Conservation (phyloP, 768 basidiomycete genomes). For the Podaxis mareebaensis region DNA sequence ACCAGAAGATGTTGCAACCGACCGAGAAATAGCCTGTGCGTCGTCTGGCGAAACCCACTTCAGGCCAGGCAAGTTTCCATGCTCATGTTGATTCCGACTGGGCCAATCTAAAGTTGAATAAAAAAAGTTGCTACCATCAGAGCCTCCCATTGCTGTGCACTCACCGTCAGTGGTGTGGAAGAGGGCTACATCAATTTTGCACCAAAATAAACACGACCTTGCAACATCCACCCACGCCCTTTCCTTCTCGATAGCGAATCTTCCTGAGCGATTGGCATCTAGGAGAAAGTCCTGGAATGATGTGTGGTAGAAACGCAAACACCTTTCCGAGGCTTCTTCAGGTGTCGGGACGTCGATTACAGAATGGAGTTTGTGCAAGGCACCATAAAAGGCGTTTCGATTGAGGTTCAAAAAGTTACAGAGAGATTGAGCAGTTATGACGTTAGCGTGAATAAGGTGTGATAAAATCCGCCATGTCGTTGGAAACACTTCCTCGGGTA, state of each 20-base stretch:
- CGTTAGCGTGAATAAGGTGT: not conserved
- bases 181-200: not conserved
- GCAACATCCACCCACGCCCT: too few species aligned
- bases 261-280: constrained; percentile 1
- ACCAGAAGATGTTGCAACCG: too few species aligned
- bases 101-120: too few species aligned
- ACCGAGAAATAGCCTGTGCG: too few species aligned
- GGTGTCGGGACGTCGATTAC: not conserved
- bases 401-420: too few species aligned
- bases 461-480: constrained; percentile 2
- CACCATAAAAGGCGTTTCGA: not conserved
- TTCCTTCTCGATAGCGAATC: not conserved
- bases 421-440: too few species aligned
- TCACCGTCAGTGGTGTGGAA: constrained; percentile 4
- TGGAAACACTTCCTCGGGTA: not conserved
- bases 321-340: not conserved
- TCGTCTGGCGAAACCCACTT: too few species aligned
- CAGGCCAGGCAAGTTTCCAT: too few species aligned
- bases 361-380: constrained; percentile 1
- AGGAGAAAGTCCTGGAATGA: constrained; percentile 4
- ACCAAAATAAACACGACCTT: not conserved
- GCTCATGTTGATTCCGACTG: too few species aligned
- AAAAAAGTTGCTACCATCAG: too few species aligned
- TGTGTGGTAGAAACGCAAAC: constrained; percentile 1
- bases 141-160: not conserved